These are phyloP conservation scores for Niveomyces coronatus DNA, from an alignment of 2,329 filamentous ascomycete genomes.

Conservation along the genomic window DNA sequence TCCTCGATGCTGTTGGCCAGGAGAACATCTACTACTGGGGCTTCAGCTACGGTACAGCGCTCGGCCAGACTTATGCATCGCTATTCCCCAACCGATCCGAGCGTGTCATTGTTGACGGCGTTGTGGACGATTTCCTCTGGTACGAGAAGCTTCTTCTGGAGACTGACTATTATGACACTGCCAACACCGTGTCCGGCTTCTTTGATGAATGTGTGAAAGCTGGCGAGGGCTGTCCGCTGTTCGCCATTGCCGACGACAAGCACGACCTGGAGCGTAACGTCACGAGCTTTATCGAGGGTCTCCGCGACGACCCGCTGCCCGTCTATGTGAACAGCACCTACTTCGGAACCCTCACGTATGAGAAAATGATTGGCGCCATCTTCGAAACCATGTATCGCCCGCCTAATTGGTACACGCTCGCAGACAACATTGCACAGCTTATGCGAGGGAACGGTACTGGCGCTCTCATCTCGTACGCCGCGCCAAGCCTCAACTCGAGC, in stretches of 20 bases:
- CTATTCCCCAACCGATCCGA: slow-evolving; percentile 24
- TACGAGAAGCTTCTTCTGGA: slow-evolving; percentile 17
- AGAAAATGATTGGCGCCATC: slow-evolving; percentile 24
- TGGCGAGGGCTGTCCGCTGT: slow-evolving; percentile 33
- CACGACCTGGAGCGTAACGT: slow-evolving; percentile 25
- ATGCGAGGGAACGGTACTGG: slow-evolving; percentile 30
- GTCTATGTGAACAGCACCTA: slow-evolving; percentile 26
- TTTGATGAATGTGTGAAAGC: slow-evolving; percentile 29
- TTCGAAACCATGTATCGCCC: slow-evolving; percentile 31
- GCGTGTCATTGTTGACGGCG: slow-evolving; percentile 27
- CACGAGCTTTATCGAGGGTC: slow-evolving; percentile 19
- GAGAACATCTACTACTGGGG: slow-evolving; percentile 30
- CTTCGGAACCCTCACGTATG: slow-evolving; percentile 28
- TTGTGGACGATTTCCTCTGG: slow-evolving; percentile 24
- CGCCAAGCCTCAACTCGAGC: slow-evolving; percentile 10
- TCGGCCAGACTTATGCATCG: slow-evolving; percentile 31
- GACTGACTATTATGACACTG: slow-evolving; percentile 20
- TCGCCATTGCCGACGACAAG: slow-evolving; percentile 24
- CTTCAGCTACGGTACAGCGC: slow-evolving; percentile 30
- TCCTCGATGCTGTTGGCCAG: slow-evolving; percentile 30
- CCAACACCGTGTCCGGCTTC: slow-evolving; percentile 22
- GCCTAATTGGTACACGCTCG: slow-evolving; percentile 24
- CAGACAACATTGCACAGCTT: slow-evolving; percentile 23
- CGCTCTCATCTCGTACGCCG: slow-evolving; percentile 20
- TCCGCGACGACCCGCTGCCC: slow-evolving; percentile 28